phyloP scores from a whole-genome alignment of 305 asterid species.

The Fraxinus floribunda region DNA sequence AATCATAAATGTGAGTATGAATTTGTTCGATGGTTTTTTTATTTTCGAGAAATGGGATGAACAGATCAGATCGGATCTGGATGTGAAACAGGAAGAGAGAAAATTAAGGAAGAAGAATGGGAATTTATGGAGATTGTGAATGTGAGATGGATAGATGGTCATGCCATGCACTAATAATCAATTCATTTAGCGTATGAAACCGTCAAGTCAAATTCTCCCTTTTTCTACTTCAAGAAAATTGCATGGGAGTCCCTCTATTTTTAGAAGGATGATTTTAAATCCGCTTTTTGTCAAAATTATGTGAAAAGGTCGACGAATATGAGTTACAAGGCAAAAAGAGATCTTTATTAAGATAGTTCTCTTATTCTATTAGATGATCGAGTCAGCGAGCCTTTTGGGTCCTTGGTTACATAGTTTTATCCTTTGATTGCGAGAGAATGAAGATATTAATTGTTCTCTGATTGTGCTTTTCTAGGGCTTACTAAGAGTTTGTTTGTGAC shows the following conservation, averaged over 20 bases:
- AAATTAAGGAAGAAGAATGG: conserved; percentile 18
- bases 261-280: background rate
- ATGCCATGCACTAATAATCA: conserved; percentile 1
- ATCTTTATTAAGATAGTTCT: background rate
- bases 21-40: background rate
- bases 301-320: background rate
- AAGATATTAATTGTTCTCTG: background rate
- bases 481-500: background rate
- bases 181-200: background rate
- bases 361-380: background rate
- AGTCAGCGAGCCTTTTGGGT: background rate
- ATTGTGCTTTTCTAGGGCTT: background rate
- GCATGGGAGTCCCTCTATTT: background rate
- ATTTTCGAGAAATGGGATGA: background rate
- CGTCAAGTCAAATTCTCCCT: background rate
- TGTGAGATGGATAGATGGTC: background rate
- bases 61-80: conserved; percentile 4
- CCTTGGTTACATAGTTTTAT: background rate
- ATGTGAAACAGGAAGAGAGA: conserved; percentile 16
- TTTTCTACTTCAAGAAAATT: background rate
- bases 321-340: background rate
- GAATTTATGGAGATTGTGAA: background rate
- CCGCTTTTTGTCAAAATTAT: background rate
- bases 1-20: background rate
- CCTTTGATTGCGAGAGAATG: background rate